Evolutionary conservation across 441 rosid species (phyloP).

Genomic region (Raphanus hybrid): DNA sequence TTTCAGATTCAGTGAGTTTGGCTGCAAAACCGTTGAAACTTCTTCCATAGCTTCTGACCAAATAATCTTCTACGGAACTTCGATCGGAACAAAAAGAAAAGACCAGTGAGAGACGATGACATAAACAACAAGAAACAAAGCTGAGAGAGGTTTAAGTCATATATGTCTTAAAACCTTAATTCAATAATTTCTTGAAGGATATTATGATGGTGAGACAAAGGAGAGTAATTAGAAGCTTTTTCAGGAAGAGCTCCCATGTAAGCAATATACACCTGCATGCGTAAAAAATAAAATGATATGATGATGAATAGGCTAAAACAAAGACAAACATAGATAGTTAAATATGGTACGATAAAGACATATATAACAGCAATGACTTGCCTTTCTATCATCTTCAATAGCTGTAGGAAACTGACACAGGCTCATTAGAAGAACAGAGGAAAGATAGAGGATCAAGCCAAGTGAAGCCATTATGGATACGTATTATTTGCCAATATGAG

Average conservation of each 20-base stretch:
- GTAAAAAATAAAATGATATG: not conserved
- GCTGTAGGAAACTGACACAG: conserved; percentile 2
- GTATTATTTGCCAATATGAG: not conserved
- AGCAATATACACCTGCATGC: conserved; percentile 46
- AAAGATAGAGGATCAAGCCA: not conserved
- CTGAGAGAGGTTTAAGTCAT: not conserved
- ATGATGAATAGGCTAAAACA: conserved; percentile 19
- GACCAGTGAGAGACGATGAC: not conserved
- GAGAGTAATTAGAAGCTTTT: conserved; percentile 21
- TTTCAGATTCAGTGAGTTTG: conserved; percentile 45
- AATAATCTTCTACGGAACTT: conserved; percentile 46
- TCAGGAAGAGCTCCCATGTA: conserved; percentile 52
- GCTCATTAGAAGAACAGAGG: not conserved
- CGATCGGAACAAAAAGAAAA: not conserved
- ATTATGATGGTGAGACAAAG: conserved; percentile 39
- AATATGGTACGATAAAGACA: not conserved
- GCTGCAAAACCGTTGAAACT: conserved; percentile 55
- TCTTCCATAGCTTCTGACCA: conserved; percentile 53
- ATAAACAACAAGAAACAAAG: conserved; percentile 5
- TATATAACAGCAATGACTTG: not conserved
- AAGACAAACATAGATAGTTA: not conserved
- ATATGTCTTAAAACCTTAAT: conserved; percentile 45
- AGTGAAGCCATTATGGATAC: not conserved
- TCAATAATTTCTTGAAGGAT: conserved; percentile 47
- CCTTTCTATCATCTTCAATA: not conserved